Percentiles rank a stretch among this genome's conserved stretches.
Evolutionary conservation across 179 eudicot species (phyloP).

Genomic region (Gypsophila paniculata): DNA sequence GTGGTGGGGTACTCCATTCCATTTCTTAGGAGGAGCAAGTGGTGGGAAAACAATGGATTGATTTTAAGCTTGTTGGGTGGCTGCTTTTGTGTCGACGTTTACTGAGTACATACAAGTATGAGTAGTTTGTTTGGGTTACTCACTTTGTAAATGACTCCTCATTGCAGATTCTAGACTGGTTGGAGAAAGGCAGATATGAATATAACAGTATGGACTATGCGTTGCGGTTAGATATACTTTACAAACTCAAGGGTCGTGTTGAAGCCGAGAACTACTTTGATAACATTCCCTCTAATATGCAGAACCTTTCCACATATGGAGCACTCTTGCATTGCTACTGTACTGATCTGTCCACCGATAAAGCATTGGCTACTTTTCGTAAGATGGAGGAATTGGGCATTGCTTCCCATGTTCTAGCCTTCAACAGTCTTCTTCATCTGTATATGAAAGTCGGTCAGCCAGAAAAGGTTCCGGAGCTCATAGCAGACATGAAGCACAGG

Average conservation of each 20-base stretch:
- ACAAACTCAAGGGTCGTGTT: constrained; percentile 46
- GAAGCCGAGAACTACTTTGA: constrained; percentile 60
- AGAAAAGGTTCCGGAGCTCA: constrained; percentile 47
- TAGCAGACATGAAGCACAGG: constrained; percentile 54
- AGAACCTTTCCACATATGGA: constrained; percentile 43
- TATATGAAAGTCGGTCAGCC: constrained; percentile 43
- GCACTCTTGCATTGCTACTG: constrained; percentile 71
- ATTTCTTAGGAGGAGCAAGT: not conserved
- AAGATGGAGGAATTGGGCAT: constrained; percentile 49
- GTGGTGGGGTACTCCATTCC: no score
- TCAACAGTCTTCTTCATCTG: constrained; percentile 49
- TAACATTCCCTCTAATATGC: constrained; percentile 33
- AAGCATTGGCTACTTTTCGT: constrained; percentile 50
- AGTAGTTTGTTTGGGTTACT: not conserved
- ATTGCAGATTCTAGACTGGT: constrained; percentile 67
- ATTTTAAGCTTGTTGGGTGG: not conserved
- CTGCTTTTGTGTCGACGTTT: not conserved
- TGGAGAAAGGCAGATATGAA: constrained; percentile 37
- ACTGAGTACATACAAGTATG: not conserved
- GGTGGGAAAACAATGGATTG: not conserved
- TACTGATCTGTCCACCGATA: constrained; percentile 37
- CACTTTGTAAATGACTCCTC: not conserved
- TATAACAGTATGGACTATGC: constrained; percentile 34
- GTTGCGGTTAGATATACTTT: constrained; percentile 44
- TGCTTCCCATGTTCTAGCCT: constrained; percentile 31